Conservation (phyloP, 306 rosid species). For the Sechiopsis laciniata region DNA sequence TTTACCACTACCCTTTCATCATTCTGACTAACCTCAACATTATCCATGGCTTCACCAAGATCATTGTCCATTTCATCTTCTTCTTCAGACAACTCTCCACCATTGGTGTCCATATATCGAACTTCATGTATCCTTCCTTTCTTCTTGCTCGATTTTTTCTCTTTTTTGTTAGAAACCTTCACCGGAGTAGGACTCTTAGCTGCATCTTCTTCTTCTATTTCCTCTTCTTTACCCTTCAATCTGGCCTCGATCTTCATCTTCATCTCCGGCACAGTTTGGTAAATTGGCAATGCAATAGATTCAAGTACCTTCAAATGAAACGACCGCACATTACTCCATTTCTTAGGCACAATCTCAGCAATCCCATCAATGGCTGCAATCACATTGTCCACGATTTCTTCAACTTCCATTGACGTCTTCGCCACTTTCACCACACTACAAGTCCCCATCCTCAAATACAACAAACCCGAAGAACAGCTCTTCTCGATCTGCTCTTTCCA, state of each 20-base stretch:
- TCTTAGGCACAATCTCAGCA: constrained; percentile 52
- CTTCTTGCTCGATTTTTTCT: constrained; percentile 37
- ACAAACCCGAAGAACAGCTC: constrained; percentile 40
- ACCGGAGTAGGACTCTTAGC: background rate
- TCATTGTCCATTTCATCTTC: constrained; percentile 25
- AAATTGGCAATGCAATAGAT: constrained; percentile 59
- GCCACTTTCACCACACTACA: constrained; percentile 76
- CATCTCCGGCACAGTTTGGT: constrained; percentile 51
- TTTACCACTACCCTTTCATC: background rate
- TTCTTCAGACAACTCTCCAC: constrained; percentile 27
- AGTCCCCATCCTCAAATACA: constrained; percentile 58
- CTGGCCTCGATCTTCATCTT: constrained; percentile 51
- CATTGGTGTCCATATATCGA: constrained; percentile 54
- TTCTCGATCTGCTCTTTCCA: constrained; percentile 32
- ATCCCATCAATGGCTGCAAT: constrained; percentile 44
- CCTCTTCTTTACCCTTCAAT: background rate
- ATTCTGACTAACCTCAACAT: constrained; percentile 4
- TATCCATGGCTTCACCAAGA: constrained; percentile 14
- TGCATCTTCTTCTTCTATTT: background rate
- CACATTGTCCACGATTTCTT: constrained; percentile 46
- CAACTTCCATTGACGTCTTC: constrained; percentile 20
- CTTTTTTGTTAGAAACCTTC: constrained; percentile 2
- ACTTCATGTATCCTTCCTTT: constrained; percentile 75
- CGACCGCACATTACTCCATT: constrained; percentile 71
- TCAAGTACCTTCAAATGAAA: constrained; percentile 68